These are phyloP conservation scores for Acanthamoeba healyi DNA, from an alignment of 208 protist species.

Conservation along the genomic window DNA sequence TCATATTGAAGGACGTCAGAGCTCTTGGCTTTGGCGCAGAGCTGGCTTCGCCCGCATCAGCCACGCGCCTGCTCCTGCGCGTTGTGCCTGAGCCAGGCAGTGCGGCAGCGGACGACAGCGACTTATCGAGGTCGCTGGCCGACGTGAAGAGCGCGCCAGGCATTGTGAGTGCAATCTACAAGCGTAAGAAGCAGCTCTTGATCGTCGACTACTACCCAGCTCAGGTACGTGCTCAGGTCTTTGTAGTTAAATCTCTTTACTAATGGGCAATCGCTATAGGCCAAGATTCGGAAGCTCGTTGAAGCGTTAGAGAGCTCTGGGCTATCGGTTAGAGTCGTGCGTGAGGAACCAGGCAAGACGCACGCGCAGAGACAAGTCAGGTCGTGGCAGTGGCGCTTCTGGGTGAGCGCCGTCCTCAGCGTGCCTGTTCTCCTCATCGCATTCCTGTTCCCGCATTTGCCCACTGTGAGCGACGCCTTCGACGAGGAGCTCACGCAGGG, in stretches of 20 bases:
- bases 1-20: slow-evolving; percentile 1
- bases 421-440: slow-evolving; percentile 63
- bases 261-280: background rate
- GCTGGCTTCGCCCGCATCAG: background rate
- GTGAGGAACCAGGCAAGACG: slow-evolving; percentile 1
- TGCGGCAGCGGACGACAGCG: background rate
- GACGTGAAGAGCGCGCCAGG: background rate
- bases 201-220: slow-evolving; percentile 24
- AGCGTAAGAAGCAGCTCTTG: slow-evolving; percentile 3
- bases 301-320: background rate
- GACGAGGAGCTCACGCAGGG: slow-evolving; percentile 47
- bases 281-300: background rate
- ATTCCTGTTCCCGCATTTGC: slow-evolving; percentile 61
- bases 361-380: background rate
- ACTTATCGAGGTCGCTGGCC: background rate
- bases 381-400: slow-evolving; percentile 68
- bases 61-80: background rate
- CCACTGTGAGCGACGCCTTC: slow-evolving; percentile 21
- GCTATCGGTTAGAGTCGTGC: background rate
- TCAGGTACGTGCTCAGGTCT: background rate
- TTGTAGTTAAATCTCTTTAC: background rate
- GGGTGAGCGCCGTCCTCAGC: slow-evolving; percentile 64
- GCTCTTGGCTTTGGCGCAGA: slow-evolving; percentile 49
- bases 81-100: background rate
- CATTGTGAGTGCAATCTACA: background rate